Base-by-base conservation (phyloP, 208 protist genomes). In the Acanthamoeba sp. region DNA sequence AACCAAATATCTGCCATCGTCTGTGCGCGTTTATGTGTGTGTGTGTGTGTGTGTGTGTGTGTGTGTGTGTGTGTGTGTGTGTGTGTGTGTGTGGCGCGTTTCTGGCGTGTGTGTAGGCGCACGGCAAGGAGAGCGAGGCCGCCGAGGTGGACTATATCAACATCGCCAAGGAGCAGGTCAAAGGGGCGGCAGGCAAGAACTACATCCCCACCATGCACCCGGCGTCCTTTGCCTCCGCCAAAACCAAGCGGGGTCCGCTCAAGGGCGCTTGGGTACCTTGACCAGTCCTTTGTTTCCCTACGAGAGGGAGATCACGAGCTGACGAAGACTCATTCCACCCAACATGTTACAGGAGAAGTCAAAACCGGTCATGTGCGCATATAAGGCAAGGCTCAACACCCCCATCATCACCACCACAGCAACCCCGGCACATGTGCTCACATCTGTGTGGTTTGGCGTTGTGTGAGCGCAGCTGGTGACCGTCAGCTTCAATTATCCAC, bases 131-230 rank as follows among this genome's bases (percentile, higher is more conserved):
- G 4, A 80, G 69, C 69, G 69, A 80, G 20, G 29, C 34, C 3
- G 69, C 69, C 34, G 69, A 80, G 69, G 69, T 80, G 36, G 69
- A 80, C 29, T 80, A 48, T 20, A 80, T 80, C 69, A 80, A 80
- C 69, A 80, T 80, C 32, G 69, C 69, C 16, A 80, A 80, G 38
- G 69, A 80, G 38, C 69, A 80, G 18, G 69, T 80, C 36, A 80
- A 80, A 36, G 69, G 69, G 7, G 69, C 69, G 6, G 69, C 34
- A 24, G 69, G 69, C 69, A 80, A 80, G 69, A 80, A 48, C 69
- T 80, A 80, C 69, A 80, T 38, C 36, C 69, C 38, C 34, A 45
- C 36, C 38, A 24, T 80, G 27, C 69, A 80, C 69, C 69, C 69
- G 69, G 18, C 36, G 36, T 45, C 69, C 24, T 80, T 80, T 22